A percentile compares a stretch with the other conserved stretches of the same genome.
These are phyloP conservation scores for Podaxis rugospora DNA, from an alignment of 768 basidiomycete genomes.

Conservation along the genomic window DNA sequence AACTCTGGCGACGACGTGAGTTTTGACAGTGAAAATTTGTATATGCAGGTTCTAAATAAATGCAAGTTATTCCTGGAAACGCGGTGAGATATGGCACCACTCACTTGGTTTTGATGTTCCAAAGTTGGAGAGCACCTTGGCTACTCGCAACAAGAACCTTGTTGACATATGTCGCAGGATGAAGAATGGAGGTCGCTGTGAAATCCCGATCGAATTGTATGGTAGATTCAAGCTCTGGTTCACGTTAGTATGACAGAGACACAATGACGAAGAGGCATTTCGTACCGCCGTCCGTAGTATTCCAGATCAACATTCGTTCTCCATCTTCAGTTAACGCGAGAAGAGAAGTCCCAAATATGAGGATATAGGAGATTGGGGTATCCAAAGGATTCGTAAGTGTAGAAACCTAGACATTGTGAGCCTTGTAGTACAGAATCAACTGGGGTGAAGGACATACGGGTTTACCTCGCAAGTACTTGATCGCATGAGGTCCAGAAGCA, in stretches of 20 bases:
- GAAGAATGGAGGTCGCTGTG: conserved; percentile 79
- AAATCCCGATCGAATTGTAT: conserved; percentile 83
- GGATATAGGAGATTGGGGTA: conserved; percentile 54
- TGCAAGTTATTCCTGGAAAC: neutral
- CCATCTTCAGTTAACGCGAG: conserved; percentile 81
- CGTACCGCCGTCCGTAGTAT: conserved; percentile 56
- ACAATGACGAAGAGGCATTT: neutral
- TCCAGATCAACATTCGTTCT: conserved; percentile 73
- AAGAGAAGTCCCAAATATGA: conserved; percentile 78
- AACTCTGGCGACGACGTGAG: conserved; percentile 37
- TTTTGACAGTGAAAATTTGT: conserved; percentile 60
- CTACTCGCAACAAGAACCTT: conserved; percentile 84
- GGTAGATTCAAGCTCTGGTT: conserved; percentile 55
- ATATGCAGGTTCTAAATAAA: conserved; percentile 68
- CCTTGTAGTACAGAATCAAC: neutral
- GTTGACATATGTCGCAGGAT: conserved; percentile 96
- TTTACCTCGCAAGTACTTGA: conserved; percentile 86
- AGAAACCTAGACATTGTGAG: conserved; percentile 35
- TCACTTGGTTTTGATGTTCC: conserved; percentile 86
- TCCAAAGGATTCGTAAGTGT: conserved; percentile 64
- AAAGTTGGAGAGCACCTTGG: conserved; percentile 84
- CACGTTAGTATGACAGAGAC: conserved; percentile 6
- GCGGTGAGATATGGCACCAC: conserved; percentile 17
- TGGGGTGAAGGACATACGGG: conserved; percentile 44
- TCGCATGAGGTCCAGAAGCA: conserved; percentile 58